phyloP scores from a whole-genome alignment of 495 filamentous ascomycete species.

The Penicillium riverlandense region DNA sequence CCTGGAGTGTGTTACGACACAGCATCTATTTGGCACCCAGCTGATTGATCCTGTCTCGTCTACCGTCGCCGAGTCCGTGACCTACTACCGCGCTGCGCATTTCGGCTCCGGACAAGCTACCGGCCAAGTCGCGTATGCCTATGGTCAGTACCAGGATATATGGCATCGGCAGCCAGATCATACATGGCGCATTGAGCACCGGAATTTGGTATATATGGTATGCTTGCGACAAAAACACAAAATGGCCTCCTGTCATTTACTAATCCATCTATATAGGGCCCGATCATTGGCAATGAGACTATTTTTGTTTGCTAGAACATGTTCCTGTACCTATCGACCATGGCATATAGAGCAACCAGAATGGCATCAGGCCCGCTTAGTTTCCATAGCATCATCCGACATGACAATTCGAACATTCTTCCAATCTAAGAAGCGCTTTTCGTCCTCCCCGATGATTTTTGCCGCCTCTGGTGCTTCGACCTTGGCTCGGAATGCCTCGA shows the following conservation, averaged over 20 bases:
- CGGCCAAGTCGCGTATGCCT: constrained; percentile 17
- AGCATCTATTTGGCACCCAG: constrained; percentile 21
- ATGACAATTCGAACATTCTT: constrained; percentile 10
- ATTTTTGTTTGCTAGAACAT: no score
- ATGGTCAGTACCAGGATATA: constrained; percentile 27
- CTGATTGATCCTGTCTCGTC: constrained; percentile 13
- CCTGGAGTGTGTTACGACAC: constrained; percentile 16
- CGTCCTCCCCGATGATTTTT: constrained; percentile 6
- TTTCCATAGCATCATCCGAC: constrained; percentile 5
- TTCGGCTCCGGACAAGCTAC: constrained; percentile 16
- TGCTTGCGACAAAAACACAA: no score
- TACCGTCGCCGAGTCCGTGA: constrained; percentile 10
- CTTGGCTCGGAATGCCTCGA: constrained; percentile 11
- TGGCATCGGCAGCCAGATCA: constrained; percentile 9
- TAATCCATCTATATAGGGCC: no score
- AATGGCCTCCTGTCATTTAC: no score
- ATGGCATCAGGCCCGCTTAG: neutral
- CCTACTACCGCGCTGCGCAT: constrained; percentile 22
- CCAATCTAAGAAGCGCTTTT: constrained; percentile 21
- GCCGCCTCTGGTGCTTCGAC: constrained; percentile 5
- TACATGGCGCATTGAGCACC: constrained; percentile 14
- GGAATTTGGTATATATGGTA: constrained; percentile 31
- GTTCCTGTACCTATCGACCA: no score
- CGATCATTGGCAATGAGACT: no score
- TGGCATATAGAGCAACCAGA: neutral